Evolutionary conservation across 192 early-diverging fungal species (phyloP), one percentile per base, ranked within the genome.

Genomic region (Coemansia sp.): DNA sequence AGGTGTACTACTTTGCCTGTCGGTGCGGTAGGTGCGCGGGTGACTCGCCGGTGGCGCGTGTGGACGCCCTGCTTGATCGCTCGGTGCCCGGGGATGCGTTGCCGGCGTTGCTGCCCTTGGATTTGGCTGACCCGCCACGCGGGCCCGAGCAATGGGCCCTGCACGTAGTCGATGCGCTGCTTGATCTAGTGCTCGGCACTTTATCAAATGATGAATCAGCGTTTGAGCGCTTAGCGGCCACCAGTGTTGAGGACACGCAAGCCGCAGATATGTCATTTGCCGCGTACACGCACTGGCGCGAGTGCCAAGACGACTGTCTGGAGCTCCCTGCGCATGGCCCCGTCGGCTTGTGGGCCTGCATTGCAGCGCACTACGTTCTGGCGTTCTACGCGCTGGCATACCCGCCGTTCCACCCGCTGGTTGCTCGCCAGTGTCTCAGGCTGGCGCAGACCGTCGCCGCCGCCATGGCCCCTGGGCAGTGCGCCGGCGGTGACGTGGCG

Each of bases 241-340:
- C 1, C 9, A 10, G 34, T 8, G 11, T 37, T 10, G 34, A 6
- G 3, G 34, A 9, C 5, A 37, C 34, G 34, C 34, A 37, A 12
- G 25, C 39, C 69, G 3, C 34, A 39, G 3, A 72, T 37, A 14
- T 78, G 46, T 72, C 69, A 21, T 78, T 78, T 56, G 39, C 51
- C 30, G 75, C 75, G 5, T 78, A 71, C 46, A 23, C 25, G 48
- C 66, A 72, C 24, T 78, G 75, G 75, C 69, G 60, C 15, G 69
- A 71, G 55, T 65, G 69, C 59, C 75, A 71, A 56, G 75, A 78
- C 59, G 75, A 71, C 40, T 78, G 66, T 10, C 40, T 67, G 45
- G 69, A 57, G 11, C n/a, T n/a, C n/a, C n/a, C n/a, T n/a, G n/a
- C 51, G 57, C 1, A 47, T 60, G 19, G n/a, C 55, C 0, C 34